Base-by-base conservation (phyloP, 768 basidiomycete species). In the Royoungia palumana region DNA sequence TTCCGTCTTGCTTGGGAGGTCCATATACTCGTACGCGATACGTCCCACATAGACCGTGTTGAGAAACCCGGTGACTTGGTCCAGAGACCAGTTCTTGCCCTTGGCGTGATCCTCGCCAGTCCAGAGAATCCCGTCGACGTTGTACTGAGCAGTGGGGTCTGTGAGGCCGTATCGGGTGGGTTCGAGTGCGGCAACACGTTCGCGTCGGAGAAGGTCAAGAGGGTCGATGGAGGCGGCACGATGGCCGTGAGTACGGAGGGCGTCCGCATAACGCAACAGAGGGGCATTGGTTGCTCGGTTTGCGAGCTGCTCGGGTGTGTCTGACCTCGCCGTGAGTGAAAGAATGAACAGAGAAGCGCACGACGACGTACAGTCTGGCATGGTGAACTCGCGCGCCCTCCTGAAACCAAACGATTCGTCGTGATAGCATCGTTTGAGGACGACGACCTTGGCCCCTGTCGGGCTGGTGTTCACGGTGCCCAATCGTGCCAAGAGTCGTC, bases 11-110 rank as follows among this genome's bases (percentile, higher is more conserved):
- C 80, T 84, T 0, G 87, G 85, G 12, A 88, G 86, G 65, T 94
- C 89, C 88, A 91, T 90, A 50, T 85, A 93, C 77, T 96, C 94
- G 60, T 94, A 90, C 1, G 88, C 92, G 56, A 96, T 90, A 20
- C 81, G 80, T 2, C 86, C 88, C 24, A 90, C 87, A 61, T 96
- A 96, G 1, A 88, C 77, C 1, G 72, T 68, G 46, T 84, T 79
- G 12, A 96, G 72, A 64, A 89, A 86, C 14, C 73, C 62, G 4
- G 76, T 78, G 50, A 96, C 89, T 37, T 88, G 78, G 27, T 75
- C 76, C 21, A 95, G 73, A 1, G 80, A 77, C 84, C 87, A 89
- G 66, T 66, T 78, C 61, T 60, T 69, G 3, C 60, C 72, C 28
- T 46, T 50, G 37, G n/a, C 48, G 34, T 56, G 53, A 36, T 25